Evolutionary conservation across 345 rosid genomes (phyloP), one percentile per base, ranked within the genome.

Genomic region (Salix arbutifolia): DNA sequence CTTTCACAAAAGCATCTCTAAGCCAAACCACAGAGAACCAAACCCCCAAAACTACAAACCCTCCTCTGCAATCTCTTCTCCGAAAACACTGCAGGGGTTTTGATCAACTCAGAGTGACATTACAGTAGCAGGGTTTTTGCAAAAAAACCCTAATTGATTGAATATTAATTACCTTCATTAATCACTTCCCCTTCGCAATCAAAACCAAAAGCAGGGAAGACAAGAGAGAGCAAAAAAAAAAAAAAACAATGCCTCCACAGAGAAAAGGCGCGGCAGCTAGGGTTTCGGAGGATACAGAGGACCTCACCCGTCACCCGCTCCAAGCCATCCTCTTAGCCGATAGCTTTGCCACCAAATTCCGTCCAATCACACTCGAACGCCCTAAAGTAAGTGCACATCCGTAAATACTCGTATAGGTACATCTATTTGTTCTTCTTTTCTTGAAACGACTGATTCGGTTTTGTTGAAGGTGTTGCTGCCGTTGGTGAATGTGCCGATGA

Each of bases 321-420:
- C 97, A 93, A 80, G 97, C 98, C 21, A 84, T 96, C 74, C 97
- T 91, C n/a, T 81, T 96, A 60, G 99, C 99, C 12, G 98, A 96
- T 79, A 93, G 99, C 84, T 96, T 96, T 89, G 33, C 97, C 84
- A 93, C 98, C 48, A 91, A 89, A 85, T 96, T 96, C 86, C 94
- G 97, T 66, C 99, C 98, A 50, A 92, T 92, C 83, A 93, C 99
- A 77, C 95, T 93, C 71, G 97, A 96, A 82, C 98, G 97, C 79
- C 99, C 98, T 35, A 93, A 92, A 85, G 97, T 86, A 77, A 19
- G 67, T 37, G 3, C 46, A 42, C 46, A 42, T 31, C 10, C 40
- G 14, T 40, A 30, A 16, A 30, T 31, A 33, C 10, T 4, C 9
- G 44, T 28, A 17, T 14, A 13, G 8, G 5, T 28, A 9, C 46